These are phyloP conservation scores for Barnettozyma vustinii DNA, from an alignment of 805 yeast genomes.

Conservation along the genomic window DNA sequence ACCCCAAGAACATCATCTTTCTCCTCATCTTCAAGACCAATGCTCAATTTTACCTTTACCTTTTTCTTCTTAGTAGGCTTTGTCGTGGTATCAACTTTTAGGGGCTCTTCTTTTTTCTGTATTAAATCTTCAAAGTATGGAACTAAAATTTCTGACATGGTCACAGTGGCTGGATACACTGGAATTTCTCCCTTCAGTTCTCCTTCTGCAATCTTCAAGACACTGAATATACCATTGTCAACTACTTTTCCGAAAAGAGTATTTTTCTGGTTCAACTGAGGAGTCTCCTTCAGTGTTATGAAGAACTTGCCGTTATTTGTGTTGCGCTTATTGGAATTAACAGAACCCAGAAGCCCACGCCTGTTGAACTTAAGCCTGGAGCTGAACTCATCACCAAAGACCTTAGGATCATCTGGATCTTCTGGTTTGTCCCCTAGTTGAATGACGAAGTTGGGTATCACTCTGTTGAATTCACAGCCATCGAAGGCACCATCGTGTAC, in stretches of 20 bases:
- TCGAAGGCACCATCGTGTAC: constrained; percentile 40
- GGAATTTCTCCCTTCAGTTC: constrained; percentile 43
- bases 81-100: constrained; percentile 5
- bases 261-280: constrained; percentile 37
- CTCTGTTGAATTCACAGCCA: constrained; percentile 37
- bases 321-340: constrained; percentile 29
- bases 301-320: constrained; percentile 38
- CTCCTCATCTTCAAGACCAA: constrained; percentile 18
- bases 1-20: constrained; percentile 24
- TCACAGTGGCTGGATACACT: constrained; percentile 45
- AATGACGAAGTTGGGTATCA: constrained; percentile 32
- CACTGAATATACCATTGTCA: constrained; percentile 50
- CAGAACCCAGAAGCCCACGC: constrained; percentile 53
- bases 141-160: constrained; percentile 35
- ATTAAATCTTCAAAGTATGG: constrained; percentile 44
- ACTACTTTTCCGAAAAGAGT: constrained; percentile 54
- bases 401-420: neutral
- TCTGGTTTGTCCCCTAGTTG: constrained; percentile 31
- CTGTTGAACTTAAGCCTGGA: constrained; percentile 43
- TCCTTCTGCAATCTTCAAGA: constrained; percentile 42
- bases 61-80: constrained; percentile 24
- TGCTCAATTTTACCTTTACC: constrained; percentile 31
- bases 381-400: constrained; percentile 41
- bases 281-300: constrained; percentile 43
- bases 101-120: constrained; percentile 4